Evolutionary conservation across 2,329 filamentous ascomycete genomes (phyloP).

Genomic region (Rhinocladiella similis): DNA sequence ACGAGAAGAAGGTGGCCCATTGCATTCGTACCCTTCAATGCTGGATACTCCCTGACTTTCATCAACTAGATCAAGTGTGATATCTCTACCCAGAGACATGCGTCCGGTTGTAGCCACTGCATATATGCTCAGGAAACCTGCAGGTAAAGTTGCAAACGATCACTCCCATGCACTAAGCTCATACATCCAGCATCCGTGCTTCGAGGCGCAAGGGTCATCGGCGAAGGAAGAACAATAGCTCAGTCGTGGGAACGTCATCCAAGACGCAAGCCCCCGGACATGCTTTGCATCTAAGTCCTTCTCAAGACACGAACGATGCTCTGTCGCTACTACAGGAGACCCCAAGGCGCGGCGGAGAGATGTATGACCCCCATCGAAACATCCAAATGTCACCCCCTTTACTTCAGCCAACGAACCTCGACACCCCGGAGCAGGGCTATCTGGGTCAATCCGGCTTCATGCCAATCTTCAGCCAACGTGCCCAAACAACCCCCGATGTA

Average conservation of each 20-base stretch:
- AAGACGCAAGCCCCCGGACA: not conserved
- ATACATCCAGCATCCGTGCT: not conserved
- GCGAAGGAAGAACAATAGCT: not conserved
- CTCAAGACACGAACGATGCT: not conserved
- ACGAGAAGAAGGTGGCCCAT: slow-evolving; percentile 9
- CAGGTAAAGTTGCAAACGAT: not conserved
- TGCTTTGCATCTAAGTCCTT: not conserved
- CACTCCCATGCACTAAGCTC: not conserved
- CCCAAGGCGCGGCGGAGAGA: not conserved
- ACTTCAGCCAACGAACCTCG: slow-evolving; percentile 1
- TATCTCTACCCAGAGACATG: not conserved
- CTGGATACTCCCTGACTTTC: slow-evolving; percentile 7
- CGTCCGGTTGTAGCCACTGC: not conserved
- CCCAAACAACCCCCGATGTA: not conserved
- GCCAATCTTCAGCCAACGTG: slow-evolving; percentile 9
- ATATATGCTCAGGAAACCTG: not conserved
- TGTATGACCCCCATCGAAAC: not conserved
- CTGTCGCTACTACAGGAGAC: not conserved
- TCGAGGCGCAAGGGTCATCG: not conserved
- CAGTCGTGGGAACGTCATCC: not conserved
- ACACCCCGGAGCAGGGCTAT: slow-evolving; percentile 10
- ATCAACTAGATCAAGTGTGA: not conserved
- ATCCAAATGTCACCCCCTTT: not conserved
- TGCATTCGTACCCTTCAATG: not conserved
- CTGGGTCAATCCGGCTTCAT: slow-evolving; percentile 10